Evolutionary conservation across 768 basidiomycete genomes (phyloP).

Genomic region (Amanita molliuscula): DNA sequence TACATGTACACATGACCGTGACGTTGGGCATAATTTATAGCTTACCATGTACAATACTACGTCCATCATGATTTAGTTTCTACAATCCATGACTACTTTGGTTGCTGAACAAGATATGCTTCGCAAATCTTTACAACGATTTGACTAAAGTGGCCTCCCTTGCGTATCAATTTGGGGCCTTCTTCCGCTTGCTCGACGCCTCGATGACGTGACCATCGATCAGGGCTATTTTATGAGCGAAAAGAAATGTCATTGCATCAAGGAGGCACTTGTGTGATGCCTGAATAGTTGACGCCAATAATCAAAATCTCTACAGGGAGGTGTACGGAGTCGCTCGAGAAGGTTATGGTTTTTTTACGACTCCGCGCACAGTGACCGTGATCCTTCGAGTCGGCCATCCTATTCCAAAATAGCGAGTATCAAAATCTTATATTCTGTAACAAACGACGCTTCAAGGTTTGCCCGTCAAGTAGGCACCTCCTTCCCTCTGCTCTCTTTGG

Average conservation of each 20-base stretch:
- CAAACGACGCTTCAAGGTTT: slow-evolving; percentile 46
- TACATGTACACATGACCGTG: too few species aligned
- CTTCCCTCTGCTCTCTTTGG: slow-evolving; percentile 18
- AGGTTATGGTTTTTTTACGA: slow-evolving; percentile 64
- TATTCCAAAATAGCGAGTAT: slow-evolving; percentile 13
- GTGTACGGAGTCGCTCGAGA: slow-evolving; percentile 20
- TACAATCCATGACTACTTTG: slow-evolving; percentile 1
- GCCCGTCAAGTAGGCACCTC: slow-evolving; percentile 38
- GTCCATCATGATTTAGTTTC: too few species aligned
- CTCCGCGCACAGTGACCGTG: slow-evolving; percentile 67
- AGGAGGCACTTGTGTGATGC: slow-evolving; percentile 62
- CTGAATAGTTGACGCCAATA: slow-evolving; percentile 21
- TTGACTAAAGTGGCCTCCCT: slow-evolving; percentile 69
- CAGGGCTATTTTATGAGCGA: slow-evolving; percentile 56
- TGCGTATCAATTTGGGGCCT: slow-evolving; percentile 59
- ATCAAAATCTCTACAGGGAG: background rate
- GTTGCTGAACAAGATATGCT: background rate
- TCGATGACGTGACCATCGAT: slow-evolving; percentile 61
- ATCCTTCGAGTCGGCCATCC: slow-evolving; percentile 52
- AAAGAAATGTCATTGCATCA: slow-evolving; percentile 62
- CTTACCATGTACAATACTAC: too few species aligned
- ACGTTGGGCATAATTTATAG: too few species aligned
- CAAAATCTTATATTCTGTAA: slow-evolving; percentile 49
- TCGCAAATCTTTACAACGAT: slow-evolving; percentile 46
- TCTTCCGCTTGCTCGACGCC: slow-evolving; percentile 54